Percentiles rank a stretch among this genome's conserved stretches.
phyloP scores from a whole-genome alignment of 106 monocot genomes.

The Dendrobium officinale region DNA sequence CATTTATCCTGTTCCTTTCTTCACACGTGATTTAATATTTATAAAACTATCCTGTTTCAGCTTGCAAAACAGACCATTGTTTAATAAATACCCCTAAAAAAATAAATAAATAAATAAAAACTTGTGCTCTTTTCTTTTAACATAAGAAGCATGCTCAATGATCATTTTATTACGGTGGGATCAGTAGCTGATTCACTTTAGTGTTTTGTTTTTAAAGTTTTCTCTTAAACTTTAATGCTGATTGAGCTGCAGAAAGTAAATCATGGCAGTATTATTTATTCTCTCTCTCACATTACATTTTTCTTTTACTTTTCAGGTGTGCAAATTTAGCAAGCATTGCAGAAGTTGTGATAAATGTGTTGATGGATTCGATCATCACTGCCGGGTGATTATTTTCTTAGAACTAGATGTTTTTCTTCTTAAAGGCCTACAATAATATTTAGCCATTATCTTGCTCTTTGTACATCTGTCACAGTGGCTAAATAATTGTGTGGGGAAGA shows the following conservation, averaged over 20 bases:
- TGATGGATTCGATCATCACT: constrained; percentile 99
- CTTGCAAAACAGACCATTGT: neutral
- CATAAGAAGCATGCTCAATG: neutral
- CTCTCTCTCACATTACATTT: neutral
- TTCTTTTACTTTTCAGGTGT: constrained; percentile 52
- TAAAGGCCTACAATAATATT: neutral
- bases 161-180: neutral
- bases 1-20: neutral
- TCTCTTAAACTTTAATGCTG: neutral
- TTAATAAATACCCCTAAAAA: neutral
- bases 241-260: neutral
- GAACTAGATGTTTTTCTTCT: constrained; percentile 1
- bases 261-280: neutral
- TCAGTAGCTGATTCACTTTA: neutral
- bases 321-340: constrained; percentile 94
- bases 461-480: constrained; percentile 62
- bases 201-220: neutral
- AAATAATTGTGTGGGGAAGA: constrained; percentile 97
- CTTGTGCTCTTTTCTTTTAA: too few species aligned
- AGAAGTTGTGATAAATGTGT: constrained; percentile 99
- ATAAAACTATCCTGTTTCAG: neutral
- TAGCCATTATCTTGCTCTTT: neutral
- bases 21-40: neutral
- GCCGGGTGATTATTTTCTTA: constrained; percentile 53
- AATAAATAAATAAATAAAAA: neutral